Base-by-base conservation (phyloP, 768 basidiomycete genomes). In the Mycena venus region DNA sequence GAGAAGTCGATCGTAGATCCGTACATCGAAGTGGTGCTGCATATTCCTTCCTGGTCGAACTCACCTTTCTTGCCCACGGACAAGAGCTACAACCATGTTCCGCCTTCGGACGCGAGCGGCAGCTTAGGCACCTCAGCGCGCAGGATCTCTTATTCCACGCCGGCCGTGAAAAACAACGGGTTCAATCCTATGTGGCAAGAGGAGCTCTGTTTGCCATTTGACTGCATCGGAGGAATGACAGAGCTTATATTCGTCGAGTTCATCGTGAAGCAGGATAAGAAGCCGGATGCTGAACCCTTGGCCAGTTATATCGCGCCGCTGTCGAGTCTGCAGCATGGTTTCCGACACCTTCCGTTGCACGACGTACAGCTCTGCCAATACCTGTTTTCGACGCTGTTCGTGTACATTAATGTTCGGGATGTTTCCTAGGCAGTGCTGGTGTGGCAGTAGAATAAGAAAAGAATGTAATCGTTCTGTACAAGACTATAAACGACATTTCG, bases 141-240 rank as follows among this genome's bases (percentile, higher is more conserved):
- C 62, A 88, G 88, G 9, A 84, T 91, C 32, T 88, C 89, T 14
- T 85, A 82, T 64, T 88, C 90, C 70, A 97, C 96, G 17, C 83
- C 83, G n/a, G 85, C 88, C 2, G 92, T 97, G 70, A 93, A 93
- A 82, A 93, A 95, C 80, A 98, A 97, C 79, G 96, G 98, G 3
- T 97, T 98, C 85, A 98, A 98, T 82, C 98, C 98, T 0, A 86
- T 91, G 6, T 99, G 97, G 95, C 90, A 96, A 75, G 91, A 96
- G 77, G 83, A 84, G 49, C 83, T 97, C 47, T 83, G 86, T 29
- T 83, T 97, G 15, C 91, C 93, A 12, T 97, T 97, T 78, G 91
- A 92, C 55, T 93, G 93, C 79, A 88, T 94, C n/a, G 91, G 93
- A 0, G 85, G 85, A 63, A 95, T 97, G 93, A 86, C 86, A 77